Evolutionary conservation across 1,139 yeast genomes (phyloP).

Genomic region (Kodamaea anthophila): DNA sequence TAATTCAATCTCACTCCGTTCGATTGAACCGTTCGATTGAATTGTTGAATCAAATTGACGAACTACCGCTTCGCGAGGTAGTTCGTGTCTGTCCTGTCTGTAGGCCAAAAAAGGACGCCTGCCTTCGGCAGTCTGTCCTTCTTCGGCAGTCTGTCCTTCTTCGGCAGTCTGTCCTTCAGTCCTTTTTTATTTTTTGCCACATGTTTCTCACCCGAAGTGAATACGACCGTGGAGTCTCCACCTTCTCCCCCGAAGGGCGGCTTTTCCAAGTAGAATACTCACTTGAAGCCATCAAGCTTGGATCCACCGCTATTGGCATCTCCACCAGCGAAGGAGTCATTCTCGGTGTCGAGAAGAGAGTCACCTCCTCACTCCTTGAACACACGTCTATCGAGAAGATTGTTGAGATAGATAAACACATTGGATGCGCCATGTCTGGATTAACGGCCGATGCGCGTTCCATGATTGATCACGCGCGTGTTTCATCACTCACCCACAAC

Average conservation of each 20-base stretch:
- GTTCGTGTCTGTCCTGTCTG: too few species aligned
- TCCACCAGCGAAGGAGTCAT: conserved; percentile 96
- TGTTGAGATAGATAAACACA: conserved; percentile 87
- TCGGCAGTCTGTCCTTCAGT: too few species aligned
- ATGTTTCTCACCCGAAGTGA: conserved; percentile 99
- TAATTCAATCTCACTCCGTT: too few species aligned
- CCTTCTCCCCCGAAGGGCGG: conserved; percentile 98
- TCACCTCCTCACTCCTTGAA: conserved; percentile 86
- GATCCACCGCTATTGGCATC: conserved; percentile 97
- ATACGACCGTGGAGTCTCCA: conserved; percentile 97
- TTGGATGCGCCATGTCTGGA: conserved; percentile 99
- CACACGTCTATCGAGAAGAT: conserved; percentile 93
- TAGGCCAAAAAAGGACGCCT: too few species aligned
- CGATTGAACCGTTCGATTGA: too few species aligned
- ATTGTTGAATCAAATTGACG: too few species aligned
- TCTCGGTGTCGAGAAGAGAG: conserved; percentile 95
- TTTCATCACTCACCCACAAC: conserved; percentile 81
- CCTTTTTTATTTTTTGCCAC: too few species aligned
- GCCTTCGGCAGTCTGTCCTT: too few species aligned
- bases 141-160: too few species aligned
- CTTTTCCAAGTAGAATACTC: conserved; percentile 98
- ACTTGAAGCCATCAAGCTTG: conserved; percentile 90
- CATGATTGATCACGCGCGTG: conserved; percentile 98
- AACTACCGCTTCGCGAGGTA: too few species aligned
- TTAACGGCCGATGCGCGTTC: conserved; percentile 98